Evolutionary conservation across 2,329 filamentous ascomycete species (phyloP).

Genomic region (Cyanodermella asteris): DNA sequence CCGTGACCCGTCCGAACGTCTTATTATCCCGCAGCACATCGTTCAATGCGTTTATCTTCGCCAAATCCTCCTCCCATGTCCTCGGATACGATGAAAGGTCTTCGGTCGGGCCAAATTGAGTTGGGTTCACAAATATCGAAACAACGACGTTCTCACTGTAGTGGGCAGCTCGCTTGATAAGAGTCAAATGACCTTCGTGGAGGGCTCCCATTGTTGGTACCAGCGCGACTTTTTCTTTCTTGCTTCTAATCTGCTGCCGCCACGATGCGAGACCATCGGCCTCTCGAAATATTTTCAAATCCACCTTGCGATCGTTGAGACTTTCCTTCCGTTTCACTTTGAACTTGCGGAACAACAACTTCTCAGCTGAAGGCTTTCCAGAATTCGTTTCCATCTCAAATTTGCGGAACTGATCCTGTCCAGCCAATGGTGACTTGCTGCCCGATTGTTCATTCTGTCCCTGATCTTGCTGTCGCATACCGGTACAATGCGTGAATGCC

Average conservation of each 20-base stretch:
- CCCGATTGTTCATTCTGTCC: too few relatives aligned
- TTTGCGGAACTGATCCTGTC: too few relatives aligned
- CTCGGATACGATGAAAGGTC: constrained; percentile 77
- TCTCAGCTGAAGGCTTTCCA: too few relatives aligned
- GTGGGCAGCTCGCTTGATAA: constrained; percentile 62
- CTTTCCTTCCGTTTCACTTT: too few relatives aligned
- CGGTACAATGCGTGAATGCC: too few relatives aligned
- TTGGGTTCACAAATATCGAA: constrained; percentile 87
- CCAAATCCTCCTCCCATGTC: constrained; percentile 63
- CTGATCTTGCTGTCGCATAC: too few relatives aligned
- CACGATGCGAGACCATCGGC: too few relatives aligned
- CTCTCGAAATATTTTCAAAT: too few relatives aligned
- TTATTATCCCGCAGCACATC: constrained; percentile 44
- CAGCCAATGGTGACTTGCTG: too few relatives aligned
- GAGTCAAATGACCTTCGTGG: constrained; percentile 72
- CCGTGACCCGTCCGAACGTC: constrained; percentile 42
- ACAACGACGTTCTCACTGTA: constrained; percentile 79
- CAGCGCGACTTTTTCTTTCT: constrained; percentile 55
- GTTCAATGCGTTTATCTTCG: constrained; percentile 45
- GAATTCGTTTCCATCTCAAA: too few relatives aligned
- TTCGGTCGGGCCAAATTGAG: constrained; percentile 78
- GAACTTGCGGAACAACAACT: too few relatives aligned
- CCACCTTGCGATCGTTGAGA: too few relatives aligned
- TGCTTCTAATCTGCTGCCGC: constrained; percentile 39
- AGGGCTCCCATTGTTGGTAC: constrained; percentile 96